These are phyloP conservation scores for Xerocomellus amylosporus DNA, from an alignment of 768 basidiomycete species.

Conservation along the genomic window DNA sequence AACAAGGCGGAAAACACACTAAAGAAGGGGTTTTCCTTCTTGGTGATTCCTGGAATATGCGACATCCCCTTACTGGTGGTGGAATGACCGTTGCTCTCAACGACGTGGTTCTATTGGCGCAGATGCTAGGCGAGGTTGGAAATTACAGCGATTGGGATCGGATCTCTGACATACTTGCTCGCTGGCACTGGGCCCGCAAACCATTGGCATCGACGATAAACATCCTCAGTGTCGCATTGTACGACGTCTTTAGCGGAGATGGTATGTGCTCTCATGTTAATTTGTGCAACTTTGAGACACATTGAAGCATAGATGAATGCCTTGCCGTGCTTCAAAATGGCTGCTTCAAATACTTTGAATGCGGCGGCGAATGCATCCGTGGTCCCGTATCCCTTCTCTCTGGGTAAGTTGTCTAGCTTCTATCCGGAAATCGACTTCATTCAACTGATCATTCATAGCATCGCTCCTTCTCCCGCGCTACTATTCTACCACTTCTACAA, in stretches of 20 bases:
- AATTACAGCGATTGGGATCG: conserved; percentile 48
- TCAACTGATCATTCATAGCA: conserved; percentile 39
- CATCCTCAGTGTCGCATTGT: conserved; percentile 88
- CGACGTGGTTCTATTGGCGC: conserved; percentile 74
- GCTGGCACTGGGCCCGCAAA: conserved; percentile 89
- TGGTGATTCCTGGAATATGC: conserved; percentile 99
- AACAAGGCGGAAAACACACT: conserved; percentile 50
- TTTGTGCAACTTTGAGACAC: background rate
- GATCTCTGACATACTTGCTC: conserved; percentile 50
- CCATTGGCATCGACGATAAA: conserved; percentile 83
- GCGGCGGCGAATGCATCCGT: conserved; percentile 82
- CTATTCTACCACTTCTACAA: conserved; percentile 91
- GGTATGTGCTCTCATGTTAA: conserved; percentile 48
- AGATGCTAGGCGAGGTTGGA: conserved; percentile 51
- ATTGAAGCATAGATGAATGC: conserved; percentile 49
- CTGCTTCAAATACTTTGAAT: conserved; percentile 97
- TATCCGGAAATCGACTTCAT: background rate
- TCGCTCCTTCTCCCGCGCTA: conserved; percentile 74
- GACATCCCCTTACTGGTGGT: conserved; percentile 95
- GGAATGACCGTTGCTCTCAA: conserved; percentile 96
- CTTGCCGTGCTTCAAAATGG: conserved; percentile 70
- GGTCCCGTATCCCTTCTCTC: conserved; percentile 90
- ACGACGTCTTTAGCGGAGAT: conserved; percentile 92
- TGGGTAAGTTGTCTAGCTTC: conserved; percentile 52
- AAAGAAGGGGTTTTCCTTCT: conserved; percentile 79